Evolutionary conservation across 2,329 filamentous ascomycete genomes (phyloP).

Genomic region (Pseudocercospora vitis): DNA sequence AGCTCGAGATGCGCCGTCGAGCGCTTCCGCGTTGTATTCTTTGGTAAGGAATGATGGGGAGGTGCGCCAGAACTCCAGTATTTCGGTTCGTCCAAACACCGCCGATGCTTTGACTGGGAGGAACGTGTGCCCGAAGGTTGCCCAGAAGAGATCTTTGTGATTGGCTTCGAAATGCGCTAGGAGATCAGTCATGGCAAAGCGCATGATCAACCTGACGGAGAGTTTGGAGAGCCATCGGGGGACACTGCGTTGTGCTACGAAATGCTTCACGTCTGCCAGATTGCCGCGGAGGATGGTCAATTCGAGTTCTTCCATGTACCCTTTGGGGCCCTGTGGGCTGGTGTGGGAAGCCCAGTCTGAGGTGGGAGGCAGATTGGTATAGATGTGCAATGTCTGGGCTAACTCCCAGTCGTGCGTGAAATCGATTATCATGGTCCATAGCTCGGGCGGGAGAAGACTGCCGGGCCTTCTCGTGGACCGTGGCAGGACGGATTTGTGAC

Average conservation of each 20-base stretch:
- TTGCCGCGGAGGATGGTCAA: conserved; percentile 77
- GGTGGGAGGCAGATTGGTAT: conserved; percentile 73
- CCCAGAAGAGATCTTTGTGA: conserved; percentile 75
- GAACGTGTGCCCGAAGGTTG: conserved; percentile 77
- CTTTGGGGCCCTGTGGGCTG: conserved; percentile 64
- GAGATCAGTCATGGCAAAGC: conserved; percentile 79
- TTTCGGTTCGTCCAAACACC: conserved; percentile 78
- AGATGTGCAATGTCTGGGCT: conserved; percentile 75
- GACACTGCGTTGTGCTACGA: conserved; percentile 66
- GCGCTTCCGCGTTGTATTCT: conserved; percentile 79
- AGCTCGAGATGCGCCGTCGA: conserved; percentile 83
- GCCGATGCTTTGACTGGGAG: conserved; percentile 85
- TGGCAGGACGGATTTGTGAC: conserved; percentile 38
- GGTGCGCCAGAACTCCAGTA: conserved; percentile 88
- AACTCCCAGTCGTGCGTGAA: conserved; percentile 88
- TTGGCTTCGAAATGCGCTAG: conserved; percentile 69
- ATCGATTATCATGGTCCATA: conserved; percentile 87
- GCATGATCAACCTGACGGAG: conserved; percentile 85
- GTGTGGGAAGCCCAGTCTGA: conserved; percentile 68
- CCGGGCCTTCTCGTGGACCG: conserved; percentile 27
- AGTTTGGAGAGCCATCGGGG: conserved; percentile 75
- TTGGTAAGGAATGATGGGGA: conserved; percentile 80
- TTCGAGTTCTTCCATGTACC: conserved; percentile 76
- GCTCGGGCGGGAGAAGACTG: conserved; percentile 69
- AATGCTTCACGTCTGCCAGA: conserved; percentile 68